Conservation (phyloP, 345 rosid genomes). For the Corchorus capsularis region DNA sequence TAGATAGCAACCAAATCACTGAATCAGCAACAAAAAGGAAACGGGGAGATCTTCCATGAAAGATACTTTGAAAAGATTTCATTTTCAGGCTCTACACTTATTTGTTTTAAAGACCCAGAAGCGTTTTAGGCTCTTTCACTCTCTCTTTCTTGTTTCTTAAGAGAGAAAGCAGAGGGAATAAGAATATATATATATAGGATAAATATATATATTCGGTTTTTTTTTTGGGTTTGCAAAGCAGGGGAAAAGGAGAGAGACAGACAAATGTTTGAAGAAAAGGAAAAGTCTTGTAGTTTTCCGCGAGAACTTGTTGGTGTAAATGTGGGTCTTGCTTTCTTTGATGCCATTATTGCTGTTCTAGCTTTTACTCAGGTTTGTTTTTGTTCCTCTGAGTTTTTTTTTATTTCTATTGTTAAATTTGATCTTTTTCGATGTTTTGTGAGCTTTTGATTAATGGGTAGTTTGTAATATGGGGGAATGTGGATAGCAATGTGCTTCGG, state of each 20-base stretch:
- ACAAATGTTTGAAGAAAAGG: slow-evolving; percentile 31
- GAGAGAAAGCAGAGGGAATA: not conserved
- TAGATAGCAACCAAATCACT: slow-evolving; percentile 23
- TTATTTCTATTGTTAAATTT: not conserved
- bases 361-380: slow-evolving; percentile 53
- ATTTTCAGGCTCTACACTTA: slow-evolving; percentile 22
- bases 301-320: slow-evolving; percentile 35
- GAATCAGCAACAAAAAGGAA: not conserved
- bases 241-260: not conserved
- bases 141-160: slow-evolving; percentile 12
- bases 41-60: slow-evolving; percentile 37
- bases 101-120: slow-evolving; percentile 10
- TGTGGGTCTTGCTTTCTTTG: slow-evolving; percentile 45
- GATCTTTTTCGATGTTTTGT: not conserved
- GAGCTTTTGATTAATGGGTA: slow-evolving; percentile 1
- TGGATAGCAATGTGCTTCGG: not conserved
- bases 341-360: slow-evolving; percentile 44
- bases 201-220: not conserved
- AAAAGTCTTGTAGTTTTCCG: slow-evolving; percentile 38
- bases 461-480: not conserved
- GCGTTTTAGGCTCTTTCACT: slow-evolving; percentile 13
- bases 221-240: not conserved
- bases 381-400: not conserved
- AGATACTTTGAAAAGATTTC: slow-evolving; percentile 31
- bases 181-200: not conserved